Conservation (phyloP, 768 basidiomycete species). For the Nidularia pulvinata region DNA sequence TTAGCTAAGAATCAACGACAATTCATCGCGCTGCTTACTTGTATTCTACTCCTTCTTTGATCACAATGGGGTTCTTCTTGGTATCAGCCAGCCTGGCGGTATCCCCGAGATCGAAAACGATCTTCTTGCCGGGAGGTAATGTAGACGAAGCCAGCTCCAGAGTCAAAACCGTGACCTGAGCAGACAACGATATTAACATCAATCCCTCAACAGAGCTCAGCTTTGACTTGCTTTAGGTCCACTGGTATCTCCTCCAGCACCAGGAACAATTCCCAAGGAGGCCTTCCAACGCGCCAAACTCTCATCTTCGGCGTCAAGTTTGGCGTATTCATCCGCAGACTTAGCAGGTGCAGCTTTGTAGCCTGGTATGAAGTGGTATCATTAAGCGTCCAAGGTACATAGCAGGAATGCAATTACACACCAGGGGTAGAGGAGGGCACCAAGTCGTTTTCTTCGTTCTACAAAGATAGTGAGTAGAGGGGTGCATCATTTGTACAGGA, state of each 20-base stretch:
- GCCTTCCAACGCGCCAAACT: conserved; percentile 96
- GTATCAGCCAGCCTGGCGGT: conserved; percentile 40
- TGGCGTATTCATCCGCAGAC: conserved; percentile 79
- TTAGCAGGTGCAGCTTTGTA: conserved; percentile 75
- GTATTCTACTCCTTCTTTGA: conserved; percentile 90
- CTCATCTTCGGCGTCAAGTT: conserved; percentile 89
- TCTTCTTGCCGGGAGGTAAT: conserved; percentile 57
- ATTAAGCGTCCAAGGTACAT: neutral
- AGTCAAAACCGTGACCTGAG: conserved; percentile 68
- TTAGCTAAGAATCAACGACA: neutral
- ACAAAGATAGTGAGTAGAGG: conserved; percentile 5
- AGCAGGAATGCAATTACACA: conserved; percentile 13
- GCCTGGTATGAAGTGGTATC: conserved; percentile 36
- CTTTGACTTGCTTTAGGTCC: conserved; percentile 57
- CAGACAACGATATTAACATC: conserved; percentile 12
- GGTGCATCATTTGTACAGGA: neutral
- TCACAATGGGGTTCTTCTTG: conserved; percentile 78
- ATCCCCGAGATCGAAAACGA: conserved; percentile 69
- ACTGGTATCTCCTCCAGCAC: conserved; percentile 28
- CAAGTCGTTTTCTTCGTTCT: conserved; percentile 71
- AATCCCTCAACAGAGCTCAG: conserved; percentile 14
- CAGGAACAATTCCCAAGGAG: conserved; percentile 80
- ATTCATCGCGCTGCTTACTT: conserved; percentile 47
- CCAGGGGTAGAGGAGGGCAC: conserved; percentile 70
- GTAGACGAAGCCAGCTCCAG: conserved; percentile 83